Evolutionary conservation across 208 protist genomes (phyloP).

Genomic region (Wallacemonas sp.): DNA sequence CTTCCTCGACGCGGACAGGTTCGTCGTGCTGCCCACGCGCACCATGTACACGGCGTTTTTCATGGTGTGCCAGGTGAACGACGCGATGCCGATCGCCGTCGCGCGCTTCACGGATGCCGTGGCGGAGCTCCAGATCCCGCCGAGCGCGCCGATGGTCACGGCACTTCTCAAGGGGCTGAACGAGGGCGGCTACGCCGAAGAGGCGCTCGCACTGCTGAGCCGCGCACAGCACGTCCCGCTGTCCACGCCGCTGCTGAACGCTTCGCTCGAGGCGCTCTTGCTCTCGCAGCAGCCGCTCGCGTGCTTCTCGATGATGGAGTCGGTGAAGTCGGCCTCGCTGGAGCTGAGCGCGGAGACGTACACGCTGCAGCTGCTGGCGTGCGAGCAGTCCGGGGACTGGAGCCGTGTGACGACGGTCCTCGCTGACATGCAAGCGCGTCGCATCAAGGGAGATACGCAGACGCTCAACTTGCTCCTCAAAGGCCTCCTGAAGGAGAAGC

Average conservation of each 20-base stretch:
- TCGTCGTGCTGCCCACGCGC: conserved; percentile 76
- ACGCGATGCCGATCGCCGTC: conserved; percentile 78
- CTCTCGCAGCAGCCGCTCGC: conserved; percentile 67
- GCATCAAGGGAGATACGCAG: conserved; percentile 65
- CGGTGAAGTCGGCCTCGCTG: conserved; percentile 26
- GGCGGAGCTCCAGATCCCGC: conserved; percentile 53
- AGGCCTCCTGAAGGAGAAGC: conserved; percentile 66
- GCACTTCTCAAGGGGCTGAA: conserved; percentile 76
- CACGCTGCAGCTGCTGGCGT: conserved; percentile 76
- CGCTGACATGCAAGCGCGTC: conserved; percentile 76
- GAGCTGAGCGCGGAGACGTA: conserved; percentile 72
- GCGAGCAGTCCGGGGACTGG: conserved; percentile 80
- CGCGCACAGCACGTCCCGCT: conserved; percentile 68
- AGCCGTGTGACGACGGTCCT: conserved; percentile 51
- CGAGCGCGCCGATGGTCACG: conserved; percentile 76
- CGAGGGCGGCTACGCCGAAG: conserved; percentile 74
- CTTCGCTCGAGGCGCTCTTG: conserved; percentile 76
- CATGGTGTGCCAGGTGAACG: conserved; percentile 64
- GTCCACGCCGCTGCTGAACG: conserved; percentile 75
- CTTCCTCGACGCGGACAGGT: conserved; percentile 77
- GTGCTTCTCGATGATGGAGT: conserved; percentile 73
- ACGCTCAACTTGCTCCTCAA: conserved; percentile 88
- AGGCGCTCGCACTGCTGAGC: conserved; percentile 73
- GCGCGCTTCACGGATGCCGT: conserved; percentile 69
- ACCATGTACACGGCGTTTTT: conserved; percentile 87